Base-by-base conservation (phyloP, 2,329 filamentous ascomycete genomes). In the Trichoderma sp. region DNA sequence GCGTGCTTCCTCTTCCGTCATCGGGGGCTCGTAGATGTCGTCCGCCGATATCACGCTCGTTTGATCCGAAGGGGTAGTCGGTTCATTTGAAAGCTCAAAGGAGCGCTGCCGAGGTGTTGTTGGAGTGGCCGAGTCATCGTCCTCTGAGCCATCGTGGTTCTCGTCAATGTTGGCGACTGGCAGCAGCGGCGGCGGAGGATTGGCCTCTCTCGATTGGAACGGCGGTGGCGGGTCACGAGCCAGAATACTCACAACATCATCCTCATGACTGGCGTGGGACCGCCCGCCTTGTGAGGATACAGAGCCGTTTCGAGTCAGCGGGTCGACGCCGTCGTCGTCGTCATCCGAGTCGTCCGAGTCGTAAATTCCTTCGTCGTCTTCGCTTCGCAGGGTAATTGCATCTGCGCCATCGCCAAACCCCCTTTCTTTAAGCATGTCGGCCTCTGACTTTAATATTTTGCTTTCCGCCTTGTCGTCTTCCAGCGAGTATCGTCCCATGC, bases 1-100 rank as follows among this genome's bases (percentile, higher is more conserved):
- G 2, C 73, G 73, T 2, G 80, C 81, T 61, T 82, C 80, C 46
- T 82, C 80, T 2, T 79, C 77, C 4, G 81, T 82, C 73, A 82
- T 76, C 0, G 77, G 77, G 5, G 76, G 71, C 49, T 79, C 77
- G 16, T 77, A 74, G 3, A 71, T 59, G 16, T 74, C 72, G n/a
- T 74, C 72, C 11, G 52, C 68, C 7, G 64, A 55, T 11, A 69
- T 34, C 18, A 68, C 28, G 21, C 63, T 72, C 11, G 70, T 64
- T 7, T 73, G 63, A 6, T 51, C 39, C 1, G 72, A 60, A 2
- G 73, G 70, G 13, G 52, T 49, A 14, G 61, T 59, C 69, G 76
- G 11, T 70, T 72, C 13, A 71, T 74, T n/a, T 67, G 75, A 8
- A 7, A 37, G 59, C 43, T 54, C 61, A 54, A 68, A 68, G 5